Base-by-base conservation (phyloP, 305 asterid species). In the Euphrasia arctica region DNA sequence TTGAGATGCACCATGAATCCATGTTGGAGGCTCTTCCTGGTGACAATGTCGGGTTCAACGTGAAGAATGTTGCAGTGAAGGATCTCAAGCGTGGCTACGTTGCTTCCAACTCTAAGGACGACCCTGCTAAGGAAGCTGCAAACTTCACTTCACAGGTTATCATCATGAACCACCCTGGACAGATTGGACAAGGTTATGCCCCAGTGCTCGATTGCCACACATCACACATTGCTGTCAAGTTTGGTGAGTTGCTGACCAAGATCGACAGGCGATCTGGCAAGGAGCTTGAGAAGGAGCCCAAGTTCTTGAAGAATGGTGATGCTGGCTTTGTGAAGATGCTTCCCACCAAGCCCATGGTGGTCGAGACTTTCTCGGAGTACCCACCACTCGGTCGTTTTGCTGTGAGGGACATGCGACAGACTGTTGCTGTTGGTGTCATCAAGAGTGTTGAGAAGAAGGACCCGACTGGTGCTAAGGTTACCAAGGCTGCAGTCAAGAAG, bases 151-250 rank as follows among this genome's bases (percentile, higher is more conserved):
- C 80, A 43, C 80, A 76, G 69, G 80, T 76, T 12, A 76, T 76
- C 9, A 76, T 76, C 77, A 76, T 76, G 80, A 76, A 76, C 74
- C 80, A 76, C 75, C 80, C 80, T 2, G 80, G 80, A 2, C 80
- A 76, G 80, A 76, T 76, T 5, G 80, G 80, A 1, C 57, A 72
- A 0, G 80, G 80, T 2, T 76, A 76, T 0, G 80, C 80, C 36
- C 36, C 36, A 32, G 36, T 32, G 4, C 36, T 32, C 0, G 36
- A 32, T 32, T 32, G 36, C 36, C 36, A 32, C 36, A 32, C 36
- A 6, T 32, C 36, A 4, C 36, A 32, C 36, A 32, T 32, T 32
- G 36, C 36, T 32, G 36, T 32, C 36, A 32, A 32, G 36, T 32
- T 32, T 5, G 36, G 36, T 32, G 36, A 32, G 36, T 3, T 32